phyloP scores from a whole-genome alignment of 2,329 filamentous ascomycete genomes.

The Venturia carpophila region DNA sequence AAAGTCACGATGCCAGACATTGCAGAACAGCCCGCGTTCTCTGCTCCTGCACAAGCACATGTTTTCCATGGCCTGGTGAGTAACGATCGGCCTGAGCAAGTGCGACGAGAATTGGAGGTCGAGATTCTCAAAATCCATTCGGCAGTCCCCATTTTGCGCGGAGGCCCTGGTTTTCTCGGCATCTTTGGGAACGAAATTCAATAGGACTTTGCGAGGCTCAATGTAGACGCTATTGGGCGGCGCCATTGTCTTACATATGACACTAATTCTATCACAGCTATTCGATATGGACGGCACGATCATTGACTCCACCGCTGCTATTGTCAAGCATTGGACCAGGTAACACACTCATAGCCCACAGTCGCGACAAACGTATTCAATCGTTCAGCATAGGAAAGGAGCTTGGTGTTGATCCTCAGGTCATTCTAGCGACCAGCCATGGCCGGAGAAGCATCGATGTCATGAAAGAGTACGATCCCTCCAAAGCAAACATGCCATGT shows the following conservation, averaged over 20 bases:
- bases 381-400: constrained; percentile 65
- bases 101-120: not conserved
- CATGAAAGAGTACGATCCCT: constrained; percentile 67
- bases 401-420: constrained; percentile 73
- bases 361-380: not conserved
- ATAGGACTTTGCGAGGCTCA: not conserved
- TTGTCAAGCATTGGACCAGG: constrained; percentile 70
- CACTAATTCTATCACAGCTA: constrained; percentile 31
- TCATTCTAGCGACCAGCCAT: constrained; percentile 85
- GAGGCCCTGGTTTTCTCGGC: not conserved
- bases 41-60: constrained; percentile 34
- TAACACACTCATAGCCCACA: constrained; percentile 28
- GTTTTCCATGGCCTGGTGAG: constrained; percentile 37
- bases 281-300: constrained; percentile 80
- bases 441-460: constrained; percentile 84
- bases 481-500: constrained; percentile 92
- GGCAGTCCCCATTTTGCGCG: not conserved
- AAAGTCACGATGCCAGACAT: constrained; percentile 26
- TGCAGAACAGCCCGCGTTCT: constrained; percentile 29
- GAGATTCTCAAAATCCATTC: not conserved
- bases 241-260: not conserved
- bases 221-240: not conserved
- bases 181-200: not conserved
- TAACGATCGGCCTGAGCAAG: constrained; percentile 10
- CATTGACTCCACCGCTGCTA: constrained; percentile 70